Evolutionary conservation across 2,329 filamentous ascomycete species (phyloP).

Genomic region (Aspergillus quadrilineatus): DNA sequence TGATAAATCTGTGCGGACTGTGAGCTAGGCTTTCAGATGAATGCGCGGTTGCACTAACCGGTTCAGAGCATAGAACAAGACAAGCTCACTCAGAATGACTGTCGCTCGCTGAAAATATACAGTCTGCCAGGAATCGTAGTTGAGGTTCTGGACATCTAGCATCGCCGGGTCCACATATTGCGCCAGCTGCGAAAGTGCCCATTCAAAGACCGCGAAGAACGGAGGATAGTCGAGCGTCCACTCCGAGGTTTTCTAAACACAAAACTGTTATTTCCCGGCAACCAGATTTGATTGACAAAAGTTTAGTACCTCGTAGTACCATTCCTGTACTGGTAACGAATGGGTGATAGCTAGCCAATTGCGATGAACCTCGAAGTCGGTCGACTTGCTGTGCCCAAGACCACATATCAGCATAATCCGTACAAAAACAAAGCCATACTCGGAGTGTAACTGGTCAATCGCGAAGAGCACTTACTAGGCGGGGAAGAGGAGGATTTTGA

Average conservation of each 20-base stretch:
- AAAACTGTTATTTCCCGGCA: background rate
- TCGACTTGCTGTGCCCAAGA: slow-evolving; percentile 72
- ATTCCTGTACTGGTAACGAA: slow-evolving; percentile 79
- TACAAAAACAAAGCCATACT: background rate
- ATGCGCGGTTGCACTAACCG: slow-evolving; percentile 50
- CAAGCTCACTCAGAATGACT: slow-evolving; percentile 80
- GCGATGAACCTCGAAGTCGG: slow-evolving; percentile 96
- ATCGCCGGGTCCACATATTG: slow-evolving; percentile 75
- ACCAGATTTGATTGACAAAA: background rate
- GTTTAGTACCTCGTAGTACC: slow-evolving; percentile 78
- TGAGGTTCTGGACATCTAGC: slow-evolving; percentile 75
- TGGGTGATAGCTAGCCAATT: slow-evolving; percentile 98
- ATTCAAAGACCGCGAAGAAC: slow-evolving; percentile 98
- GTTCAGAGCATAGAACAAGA: slow-evolving; percentile 79
- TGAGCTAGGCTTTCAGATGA: slow-evolving; percentile 20
- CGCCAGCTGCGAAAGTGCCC: slow-evolving; percentile 79
- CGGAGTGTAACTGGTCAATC: background rate
- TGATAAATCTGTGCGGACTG: slow-evolving; percentile 63
- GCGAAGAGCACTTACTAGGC: slow-evolving; percentile 70
- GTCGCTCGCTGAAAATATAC: slow-evolving; percentile 89
- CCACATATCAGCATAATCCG: background rate
- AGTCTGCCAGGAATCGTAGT: slow-evolving; percentile 89
- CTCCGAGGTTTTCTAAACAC: slow-evolving; percentile 77
- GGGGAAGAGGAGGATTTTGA: slow-evolving; percentile 90
- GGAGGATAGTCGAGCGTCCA: slow-evolving; percentile 99